Base-by-base conservation (phyloP, 371 early-diverging fungal genomes). In the Massospora cicadina region DNA sequence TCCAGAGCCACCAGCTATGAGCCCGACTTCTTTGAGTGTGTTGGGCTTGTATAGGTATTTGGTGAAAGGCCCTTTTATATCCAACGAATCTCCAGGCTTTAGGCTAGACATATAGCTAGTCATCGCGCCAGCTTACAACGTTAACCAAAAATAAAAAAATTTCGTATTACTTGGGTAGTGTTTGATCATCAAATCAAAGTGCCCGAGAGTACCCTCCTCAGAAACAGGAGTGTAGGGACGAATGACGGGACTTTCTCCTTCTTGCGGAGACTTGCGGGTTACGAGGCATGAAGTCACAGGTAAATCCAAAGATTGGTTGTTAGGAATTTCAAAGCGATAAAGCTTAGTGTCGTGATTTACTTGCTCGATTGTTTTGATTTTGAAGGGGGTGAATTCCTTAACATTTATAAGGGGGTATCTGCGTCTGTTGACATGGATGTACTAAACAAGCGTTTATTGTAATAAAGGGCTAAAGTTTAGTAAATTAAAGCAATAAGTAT, bases 221-320 rank as follows among this genome's bases (percentile, higher is more conserved):
- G 84, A 81, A 43, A 86, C 83, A 1, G 96, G 96, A 24, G 96
- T 95, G 78, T 95, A 95, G 23, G 93, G 90, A 62, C 94, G 87
- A 64, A 91, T 82, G 29, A 85, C 79, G 65, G 75, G 77, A 55
- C 82, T 85, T 61, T 85, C 83, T 55, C 73, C 73, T 68, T 81
- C 80, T 56, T 76, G 77, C 62, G 81, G 80, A 66, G 76, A 74
- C 62, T 80, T 80, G 72, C 83, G 82, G 30, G 88, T 85, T 54
- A 92, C 76, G 43, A 94, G 76, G 69, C 87, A 90, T 60, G 89
- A 87, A 2, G 93, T 84, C 17, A 88, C 80, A 33, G 84, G 81
- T 66, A 94, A 72, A 33, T 81, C 87, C 68, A 81, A 78, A 56
- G 75, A 75, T 58, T 82, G 82, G 57, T 79, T 74, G 54, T 72